phyloP scores from a whole-genome alignment of 2,329 filamentous ascomycete genomes.

The Microdochium paspali region DNA sequence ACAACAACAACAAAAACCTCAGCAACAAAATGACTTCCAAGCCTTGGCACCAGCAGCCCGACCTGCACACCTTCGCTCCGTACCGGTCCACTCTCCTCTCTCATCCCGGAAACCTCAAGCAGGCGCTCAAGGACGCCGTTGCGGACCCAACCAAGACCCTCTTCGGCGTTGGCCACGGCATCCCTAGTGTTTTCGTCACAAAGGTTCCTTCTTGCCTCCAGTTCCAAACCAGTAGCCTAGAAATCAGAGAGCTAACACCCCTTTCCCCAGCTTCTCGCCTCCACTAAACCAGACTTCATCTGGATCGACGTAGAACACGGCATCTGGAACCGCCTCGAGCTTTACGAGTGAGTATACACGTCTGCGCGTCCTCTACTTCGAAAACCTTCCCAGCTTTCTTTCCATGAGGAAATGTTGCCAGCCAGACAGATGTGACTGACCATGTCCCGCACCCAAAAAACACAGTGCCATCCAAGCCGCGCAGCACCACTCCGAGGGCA shows the following conservation, averaged over 20 bases:
- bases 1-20: neutral
- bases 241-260: too few species aligned
- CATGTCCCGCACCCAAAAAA: too few species aligned
- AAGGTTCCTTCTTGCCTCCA: slow-evolving; percentile 5
- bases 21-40: slow-evolving; percentile 2
- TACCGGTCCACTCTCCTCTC: slow-evolving; percentile 7
- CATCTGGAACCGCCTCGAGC: slow-evolving; percentile 4
- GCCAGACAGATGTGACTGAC: too few species aligned
- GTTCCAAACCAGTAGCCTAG: neutral
- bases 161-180: slow-evolving; percentile 8
- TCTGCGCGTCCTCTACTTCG: too few species aligned
- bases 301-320: slow-evolving; percentile 11
- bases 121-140: slow-evolving; percentile 5
- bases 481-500: slow-evolving; percentile 13
- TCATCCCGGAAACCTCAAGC: slow-evolving; percentile 6
- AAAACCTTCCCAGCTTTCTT: too few species aligned
- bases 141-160: slow-evolving; percentile 7
- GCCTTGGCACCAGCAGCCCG: slow-evolving; percentile 5
- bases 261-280: slow-evolving; percentile 5
- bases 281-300: slow-evolving; percentile 9
- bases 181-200: slow-evolving; percentile 7
- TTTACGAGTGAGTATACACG: slow-evolving; percentile 6
- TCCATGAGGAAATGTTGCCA: too few species aligned
- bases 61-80: slow-evolving; percentile 6
- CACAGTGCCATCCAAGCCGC: slow-evolving; percentile 9